Evolutionary conservation across 2,329 filamentous ascomycete genomes (phyloP), one percentile per base, ranked within the genome.

Genomic region (Claviceps maximensis): DNA sequence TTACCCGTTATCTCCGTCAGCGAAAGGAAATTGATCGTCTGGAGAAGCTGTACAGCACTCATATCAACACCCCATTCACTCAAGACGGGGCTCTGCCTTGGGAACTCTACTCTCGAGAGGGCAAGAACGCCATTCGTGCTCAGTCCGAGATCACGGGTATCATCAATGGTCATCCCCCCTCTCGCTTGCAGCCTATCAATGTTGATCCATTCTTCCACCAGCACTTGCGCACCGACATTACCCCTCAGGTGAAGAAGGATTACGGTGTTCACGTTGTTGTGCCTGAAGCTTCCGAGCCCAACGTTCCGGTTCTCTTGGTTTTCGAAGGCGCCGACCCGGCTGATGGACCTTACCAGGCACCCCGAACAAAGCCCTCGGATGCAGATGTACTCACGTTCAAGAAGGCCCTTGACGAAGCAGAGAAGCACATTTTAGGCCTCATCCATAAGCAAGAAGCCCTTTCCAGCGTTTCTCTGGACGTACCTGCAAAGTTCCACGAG

Each of bases 51-150:
- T 87, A 95, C 68, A 80, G 86, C 62, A 84, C 89, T n/a, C 87
- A 88, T 66, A 94, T 97, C 65, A 87, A 91, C 61, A 83, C 89
- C 1, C 87, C 89, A 0, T 79, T 78, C 57, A 78, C 80, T 3
- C 75, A 79, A 49, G 82, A 87, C 46, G 83, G 83, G 38, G 82
- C 82, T 12, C 80, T 86, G 46, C 83, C 84, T 0, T 95, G 90
- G 89, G 85, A 95, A 66, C 79, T 97, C 52, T 95, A 90, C 69
- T 87, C 88, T 7, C 80, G 86, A 40, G 87, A 95, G 61, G 83
- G 84, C 58, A 94, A 93, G 74, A 94, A 89, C 64, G 79, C 80
- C 29, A 81, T 87, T 64, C 83, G 83, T 60, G 86, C 86, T 8
- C 84, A 86, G 62, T 79, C 80, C 7, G 86, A 89, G 61, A 83